phyloP scores from a whole-genome alignment of 2,329 filamentous ascomycete genomes.

The Metarhizium robertsii region DNA sequence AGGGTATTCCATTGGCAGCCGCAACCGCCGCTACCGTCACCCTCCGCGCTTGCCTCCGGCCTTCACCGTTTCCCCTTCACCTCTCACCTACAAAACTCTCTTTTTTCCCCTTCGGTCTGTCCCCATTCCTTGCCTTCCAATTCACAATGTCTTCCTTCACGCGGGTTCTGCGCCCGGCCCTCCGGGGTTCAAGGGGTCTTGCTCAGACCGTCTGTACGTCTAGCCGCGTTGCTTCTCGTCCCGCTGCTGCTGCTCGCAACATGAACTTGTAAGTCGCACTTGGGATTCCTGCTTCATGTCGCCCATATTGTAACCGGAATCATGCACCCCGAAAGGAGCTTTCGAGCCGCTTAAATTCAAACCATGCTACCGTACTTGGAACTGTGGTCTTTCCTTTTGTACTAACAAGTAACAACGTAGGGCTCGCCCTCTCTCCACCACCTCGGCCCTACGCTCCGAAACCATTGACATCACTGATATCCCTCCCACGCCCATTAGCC shows the following conservation, averaged over 20 bases:
- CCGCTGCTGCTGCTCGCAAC: background rate
- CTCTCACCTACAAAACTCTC: background rate
- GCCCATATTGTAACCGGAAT: no score
- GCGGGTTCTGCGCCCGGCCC: conserved; percentile 40
- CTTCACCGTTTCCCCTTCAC: background rate
- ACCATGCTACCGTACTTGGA: no score
- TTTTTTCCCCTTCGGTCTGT: background rate
- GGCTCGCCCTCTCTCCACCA: conserved; percentile 50
- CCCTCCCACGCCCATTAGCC: conserved; percentile 84
- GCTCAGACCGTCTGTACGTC: conserved; percentile 19
- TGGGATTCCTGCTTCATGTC: background rate
- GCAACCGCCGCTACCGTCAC: background rate
- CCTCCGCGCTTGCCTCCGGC: background rate
- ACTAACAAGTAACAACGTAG: background rate
- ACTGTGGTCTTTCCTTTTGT: no score
- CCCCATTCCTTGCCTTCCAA: background rate
- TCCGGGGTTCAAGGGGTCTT: conserved; percentile 34
- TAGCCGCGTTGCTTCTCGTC: background rate
- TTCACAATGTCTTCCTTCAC: conserved; percentile 36
- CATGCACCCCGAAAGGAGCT: no score
- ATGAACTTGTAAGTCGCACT: conserved; percentile 16
- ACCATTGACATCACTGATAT: conserved; percentile 60
- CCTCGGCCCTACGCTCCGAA: conserved; percentile 39
- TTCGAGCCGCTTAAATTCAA: no score
- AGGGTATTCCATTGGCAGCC: background rate